Evolutionary conservation across 139 green algal genomes (phyloP), one percentile per base, ranked within the genome.

Genomic region (Coccomyxa sp.): DNA sequence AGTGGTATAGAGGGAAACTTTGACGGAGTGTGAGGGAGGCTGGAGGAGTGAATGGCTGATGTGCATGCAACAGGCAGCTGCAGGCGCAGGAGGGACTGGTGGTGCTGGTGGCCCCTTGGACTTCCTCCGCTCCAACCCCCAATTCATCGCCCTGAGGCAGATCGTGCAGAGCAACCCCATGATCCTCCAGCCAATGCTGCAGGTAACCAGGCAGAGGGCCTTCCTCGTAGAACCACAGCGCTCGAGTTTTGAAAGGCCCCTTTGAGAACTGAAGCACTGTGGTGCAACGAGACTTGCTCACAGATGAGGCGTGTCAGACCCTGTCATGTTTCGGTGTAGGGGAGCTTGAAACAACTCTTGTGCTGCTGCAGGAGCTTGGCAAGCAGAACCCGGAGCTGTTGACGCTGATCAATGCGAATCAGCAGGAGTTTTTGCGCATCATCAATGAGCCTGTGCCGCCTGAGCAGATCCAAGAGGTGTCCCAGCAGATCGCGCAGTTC

Each of bases 171-270:
- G 86, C 68, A 98, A 98, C 88, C 97, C 97, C 0, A 81, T 90
- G 57, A 95, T 99, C 59, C 88, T 99, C 81, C 94, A 97, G 88
- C 96, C 96, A 59, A 98, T 99, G 97, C 93, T 99, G 58, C 88
- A 91, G 89, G 91, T 86, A 78, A 18, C 11, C n/a, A 16, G n/a
- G 25, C 38, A 51, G 7, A 51, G 9, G 38, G 58, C 13, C 0
- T 59, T 81, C 38, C 38, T 51, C 38, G 38, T 51, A 11, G 38
- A n/a, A n/a, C n/a, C 38, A 51, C 38, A 51, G 38, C 38, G 38
- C 38, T 51, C 38, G 3, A 51, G 38, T 51, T 51, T 7, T 51
- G 38, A 3, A 51, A 51, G 3, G 7, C 38, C 3, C n/a, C 7
- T 51, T 51, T 7, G 3, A 51, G 7, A 11, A 51, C 38, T 51